Conservation (phyloP, 345 rosid species). For the Melastoma malabathricum region DNA sequence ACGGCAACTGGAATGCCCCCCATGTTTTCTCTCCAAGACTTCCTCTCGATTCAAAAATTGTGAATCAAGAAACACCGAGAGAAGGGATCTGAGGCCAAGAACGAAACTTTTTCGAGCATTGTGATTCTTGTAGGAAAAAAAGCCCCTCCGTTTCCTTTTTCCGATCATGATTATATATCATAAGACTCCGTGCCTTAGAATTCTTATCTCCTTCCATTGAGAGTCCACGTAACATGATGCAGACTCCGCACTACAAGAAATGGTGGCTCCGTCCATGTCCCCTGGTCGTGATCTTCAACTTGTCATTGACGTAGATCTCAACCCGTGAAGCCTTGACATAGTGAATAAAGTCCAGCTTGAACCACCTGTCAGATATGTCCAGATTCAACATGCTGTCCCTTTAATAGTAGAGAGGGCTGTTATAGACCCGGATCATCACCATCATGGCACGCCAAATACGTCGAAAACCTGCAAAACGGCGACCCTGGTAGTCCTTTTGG, state of each 20-base stretch:
- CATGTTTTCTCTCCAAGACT: too few relatives aligned
- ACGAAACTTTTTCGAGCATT: too few relatives aligned
- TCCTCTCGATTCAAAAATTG: too few relatives aligned
- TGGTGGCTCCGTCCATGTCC: constrained; percentile 15
- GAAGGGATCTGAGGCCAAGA: too few relatives aligned
- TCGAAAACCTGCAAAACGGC: constrained; percentile 26
- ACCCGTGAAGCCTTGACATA: constrained; percentile 12
- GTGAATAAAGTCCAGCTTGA: constrained; percentile 21
- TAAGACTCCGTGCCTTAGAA: not conserved
- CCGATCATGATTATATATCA: not conserved
- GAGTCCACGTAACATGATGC: constrained; percentile 21
- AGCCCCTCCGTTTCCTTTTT: too few relatives aligned
- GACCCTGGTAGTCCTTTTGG: constrained; percentile 20
- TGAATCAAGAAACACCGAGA: too few relatives aligned
- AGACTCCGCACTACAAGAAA: constrained; percentile 26
- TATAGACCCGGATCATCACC: constrained; percentile 16
- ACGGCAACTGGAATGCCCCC: too few relatives aligned
- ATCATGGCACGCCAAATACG: constrained; percentile 11
- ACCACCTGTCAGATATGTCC: constrained; percentile 16
- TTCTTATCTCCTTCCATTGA: constrained; percentile 20
- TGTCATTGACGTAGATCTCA: constrained; percentile 16
- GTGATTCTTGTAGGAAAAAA: too few relatives aligned
- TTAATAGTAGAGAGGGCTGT: constrained; percentile 17
- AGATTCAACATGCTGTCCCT: constrained; percentile 5
- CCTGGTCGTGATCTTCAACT: constrained; percentile 3